Evolutionary conservation across 1,284 basidiomycete species (phyloP), one percentile per base, ranked within the genome.

Genomic region (Ceratobasidium papillatum): DNA sequence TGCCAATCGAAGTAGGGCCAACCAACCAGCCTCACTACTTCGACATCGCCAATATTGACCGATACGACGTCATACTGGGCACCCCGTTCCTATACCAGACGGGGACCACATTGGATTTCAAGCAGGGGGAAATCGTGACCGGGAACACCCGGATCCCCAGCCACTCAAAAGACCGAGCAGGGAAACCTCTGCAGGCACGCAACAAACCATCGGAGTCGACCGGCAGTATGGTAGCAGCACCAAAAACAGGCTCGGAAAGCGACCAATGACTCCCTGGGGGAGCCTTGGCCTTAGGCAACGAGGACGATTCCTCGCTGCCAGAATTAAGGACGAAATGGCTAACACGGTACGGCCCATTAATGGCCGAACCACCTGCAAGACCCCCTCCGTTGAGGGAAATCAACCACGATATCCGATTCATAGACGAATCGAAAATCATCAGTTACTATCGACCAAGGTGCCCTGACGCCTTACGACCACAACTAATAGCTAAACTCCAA

Each of bases 31-130:
- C 47, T 19, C 63, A 65, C 14, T 80, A 81, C 64, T 77, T 82
- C n/a, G 81, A 83, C 61, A 75, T 82, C 0, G 78, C 79, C 0
- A 82, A 83, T 66, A 49, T 83, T 0, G 81, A 82, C 62, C 65
- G 77, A 3, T 83, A 83, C 69, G 81, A 83, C 58, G 59, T 77
- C 0, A 78, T 83, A 0, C 73, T 83, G 0, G 82, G 82, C 0
- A 80, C 80, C 0, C 79, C 78, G 0, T 82, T 81, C 76, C 77
- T 82, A 65, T 84, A 1, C 61, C 68, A 0, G 77, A 79, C 12
- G 0, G 38, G 45, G 47, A 32, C 25, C 14, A 25, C 2, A 5
- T 2, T 65, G 0, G 63, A 65, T 19, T 65, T 65, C 25, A 11
- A 1, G 25, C 14, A 1, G 0, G 85, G 84, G 8, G 25, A 8